Evolutionary conservation across 257 asterid species (phyloP), one percentile per base, ranked within the genome.

Genomic region (Nicotiana obtusifolia): DNA sequence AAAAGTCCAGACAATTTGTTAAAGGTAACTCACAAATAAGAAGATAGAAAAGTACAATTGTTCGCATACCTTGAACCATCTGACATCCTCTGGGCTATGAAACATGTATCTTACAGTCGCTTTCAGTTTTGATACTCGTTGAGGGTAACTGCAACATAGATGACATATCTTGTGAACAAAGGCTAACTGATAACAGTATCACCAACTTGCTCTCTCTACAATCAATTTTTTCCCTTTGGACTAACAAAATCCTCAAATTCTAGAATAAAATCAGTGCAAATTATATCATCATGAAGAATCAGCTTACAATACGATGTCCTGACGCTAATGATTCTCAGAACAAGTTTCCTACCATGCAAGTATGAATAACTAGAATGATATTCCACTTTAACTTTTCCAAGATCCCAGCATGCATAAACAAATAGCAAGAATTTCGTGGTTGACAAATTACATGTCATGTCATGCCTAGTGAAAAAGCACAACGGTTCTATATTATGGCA

Each of bases 41-140:
- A 54, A 10, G 47, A 33, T 10, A 15, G 33, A 47, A 24, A 54
- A 19, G n/a, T 56, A 24, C 64, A 62, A 56, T 47, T 77, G 62
- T 9, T 16, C 44, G 47, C 84, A 83, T 80, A 94, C 99, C 98
- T 94, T 96, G 97, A 96, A 96, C 98, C 98, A 96, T 92, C 82
- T 94, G 78, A 96, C 98, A 81, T 96, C 99, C 88, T 96, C 99
- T 1, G 98, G 98, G 83, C 80, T 96, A 82, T 94, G 99, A 80
- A 96, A 94, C 99, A 96, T 94, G 86, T 86, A 96, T 78, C 98
- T 89, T 84, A 94, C 98, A 2, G 98, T 92, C 16, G 99, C 95
- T 87, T 93, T 96, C 60, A 86, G 73, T 91, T 96, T 96, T 37
- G 99, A 96, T 44, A 96, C 99, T 82, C 98, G 90, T 77, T 88